Evolutionary conservation across 345 rosid genomes (phyloP), one percentile per base, ranked within the genome.

Genomic region (Mercurialis annua): DNA sequence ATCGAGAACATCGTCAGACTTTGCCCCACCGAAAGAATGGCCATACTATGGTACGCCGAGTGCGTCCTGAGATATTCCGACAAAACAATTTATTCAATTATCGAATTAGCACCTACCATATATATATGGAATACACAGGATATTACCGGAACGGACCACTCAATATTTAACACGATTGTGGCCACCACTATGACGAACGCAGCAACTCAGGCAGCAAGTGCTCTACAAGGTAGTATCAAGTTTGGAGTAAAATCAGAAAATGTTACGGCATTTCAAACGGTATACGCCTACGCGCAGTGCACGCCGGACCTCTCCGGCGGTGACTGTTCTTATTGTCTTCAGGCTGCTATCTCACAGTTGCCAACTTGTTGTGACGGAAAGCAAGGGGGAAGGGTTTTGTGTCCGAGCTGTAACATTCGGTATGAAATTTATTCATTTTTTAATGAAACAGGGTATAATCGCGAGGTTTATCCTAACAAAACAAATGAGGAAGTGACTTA

Each of bases 201-300:
- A 53, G 64, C 65, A 72, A 23, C 59, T 36, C 15, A 10, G 43
- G 81, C 77, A 5, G 33, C 17, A 0, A 5, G 5, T 2, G 43
- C 27, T 18, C 27, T 47, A 12, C 18, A 24, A 2, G 74, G 65
- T 72, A 72, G 62, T 63, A 71, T 27, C 33, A 67, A 74, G 21
- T 82, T 75, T 62, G 77, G 59, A 2, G 42, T 67, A 1, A 77
- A 64, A 1, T 54, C 79, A 27, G 73, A 51, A 1, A 60, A 65
- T 30, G 78, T 54, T 12, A 68, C 71, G 0, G 20, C 15, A 6
- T 74, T 53, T 40, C 68, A 34, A 49, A 71, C 53, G 16, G 10
- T 79, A 40, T 81, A 63, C 40, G 78, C 75, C 6, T 49, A 81
- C 5, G 80, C 74, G 10, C 90, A 86, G 70, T 90, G 97, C 77